Evolutionary conservation across 2,329 filamentous ascomycete species (phyloP).

Genomic region (Aspergillus luchuensis): DNA sequence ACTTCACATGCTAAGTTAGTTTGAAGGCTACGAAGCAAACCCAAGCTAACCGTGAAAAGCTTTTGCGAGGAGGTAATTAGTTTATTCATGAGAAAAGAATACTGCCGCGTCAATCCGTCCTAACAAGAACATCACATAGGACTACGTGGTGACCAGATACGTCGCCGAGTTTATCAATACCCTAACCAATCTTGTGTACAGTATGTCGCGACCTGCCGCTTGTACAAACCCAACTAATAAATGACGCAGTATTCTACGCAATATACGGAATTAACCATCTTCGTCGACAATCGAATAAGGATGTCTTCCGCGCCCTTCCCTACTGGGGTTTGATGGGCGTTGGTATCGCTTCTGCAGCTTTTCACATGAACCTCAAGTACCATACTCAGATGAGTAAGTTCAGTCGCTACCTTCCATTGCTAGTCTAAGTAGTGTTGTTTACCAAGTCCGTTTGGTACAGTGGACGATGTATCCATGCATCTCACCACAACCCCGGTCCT

Average conservation of each 20-base stretch:
- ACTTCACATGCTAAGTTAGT: conserved; percentile 11
- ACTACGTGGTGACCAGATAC: conserved; percentile 29
- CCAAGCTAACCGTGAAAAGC: not conserved
- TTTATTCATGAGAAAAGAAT: not conserved
- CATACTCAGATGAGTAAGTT: conserved; percentile 32
- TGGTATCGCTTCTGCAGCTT: conserved; percentile 28
- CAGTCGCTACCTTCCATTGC: not conserved
- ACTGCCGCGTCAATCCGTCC: not conserved
- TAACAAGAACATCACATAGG: conserved; percentile 9
- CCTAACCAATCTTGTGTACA: conserved; percentile 31
- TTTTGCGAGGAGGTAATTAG: conserved; percentile 10
- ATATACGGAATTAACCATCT: conserved; percentile 19
- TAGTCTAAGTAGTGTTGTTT: not conserved
- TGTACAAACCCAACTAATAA: not conserved
- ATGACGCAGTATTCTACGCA: conserved; percentile 26
- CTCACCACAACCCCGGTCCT: conserved; percentile 26
- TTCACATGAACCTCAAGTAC: conserved; percentile 32
- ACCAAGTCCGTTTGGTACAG: not conserved
- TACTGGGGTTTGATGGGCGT: conserved; percentile 27
- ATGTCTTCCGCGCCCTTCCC: conserved; percentile 14
- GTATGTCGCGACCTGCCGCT: not conserved
- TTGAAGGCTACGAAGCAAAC: not conserved
- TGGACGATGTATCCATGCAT: conserved; percentile 29
- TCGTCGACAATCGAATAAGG: not conserved
- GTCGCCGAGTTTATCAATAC: conserved; percentile 34